Percentiles rank a stretch among this genome's conserved stretches.
Evolutionary conservation across 345 rosid species (phyloP).

Genomic region (Xanthoceras sorbifolium): DNA sequence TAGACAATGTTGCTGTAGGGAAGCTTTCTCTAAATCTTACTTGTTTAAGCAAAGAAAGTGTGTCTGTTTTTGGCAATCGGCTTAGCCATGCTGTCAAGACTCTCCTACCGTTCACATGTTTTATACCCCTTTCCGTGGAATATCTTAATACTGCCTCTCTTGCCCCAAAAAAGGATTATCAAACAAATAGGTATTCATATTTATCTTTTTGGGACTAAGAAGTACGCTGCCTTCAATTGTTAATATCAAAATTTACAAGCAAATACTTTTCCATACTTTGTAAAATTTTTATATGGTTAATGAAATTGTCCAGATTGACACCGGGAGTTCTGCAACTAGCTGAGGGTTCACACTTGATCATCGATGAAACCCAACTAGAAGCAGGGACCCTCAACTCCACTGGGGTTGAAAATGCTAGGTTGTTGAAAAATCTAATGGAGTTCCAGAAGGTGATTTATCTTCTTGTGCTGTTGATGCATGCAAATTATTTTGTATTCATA

Average conservation of each 20-base stretch:
- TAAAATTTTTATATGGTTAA: slow-evolving; percentile 15
- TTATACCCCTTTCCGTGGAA: slow-evolving; percentile 63
- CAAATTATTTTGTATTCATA: neutral
- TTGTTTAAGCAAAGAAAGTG: slow-evolving; percentile 63
- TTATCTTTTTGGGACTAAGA: neutral
- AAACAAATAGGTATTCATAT: slow-evolving; percentile 54
- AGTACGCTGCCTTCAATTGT: neutral
- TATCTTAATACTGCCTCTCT: slow-evolving; percentile 67
- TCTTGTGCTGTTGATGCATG: neutral
- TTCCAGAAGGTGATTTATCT: slow-evolving; percentile 65
- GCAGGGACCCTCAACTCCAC: slow-evolving; percentile 72
- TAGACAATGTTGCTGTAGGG: slow-evolving; percentile 82
- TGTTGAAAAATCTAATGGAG: slow-evolving; percentile 69
- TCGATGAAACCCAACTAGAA: slow-evolving; percentile 82
- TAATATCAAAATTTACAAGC: neutral
- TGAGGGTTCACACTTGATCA: slow-evolving; percentile 71
- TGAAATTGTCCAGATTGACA: slow-evolving; percentile 58
- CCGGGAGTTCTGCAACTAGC: slow-evolving; percentile 79
- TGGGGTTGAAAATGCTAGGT: slow-evolving; percentile 73
- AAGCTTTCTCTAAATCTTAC: slow-evolving; percentile 81
- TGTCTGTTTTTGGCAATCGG: slow-evolving; percentile 58
- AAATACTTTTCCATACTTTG: neutral
- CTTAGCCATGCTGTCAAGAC: slow-evolving; percentile 50
- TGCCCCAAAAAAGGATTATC: slow-evolving; percentile 86
- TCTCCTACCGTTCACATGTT: slow-evolving; percentile 70